Evolutionary conservation across 2,329 filamentous ascomycete species (phyloP), one percentile per base, ranked within the genome.

Genomic region (Ophiostoma quercus): DNA sequence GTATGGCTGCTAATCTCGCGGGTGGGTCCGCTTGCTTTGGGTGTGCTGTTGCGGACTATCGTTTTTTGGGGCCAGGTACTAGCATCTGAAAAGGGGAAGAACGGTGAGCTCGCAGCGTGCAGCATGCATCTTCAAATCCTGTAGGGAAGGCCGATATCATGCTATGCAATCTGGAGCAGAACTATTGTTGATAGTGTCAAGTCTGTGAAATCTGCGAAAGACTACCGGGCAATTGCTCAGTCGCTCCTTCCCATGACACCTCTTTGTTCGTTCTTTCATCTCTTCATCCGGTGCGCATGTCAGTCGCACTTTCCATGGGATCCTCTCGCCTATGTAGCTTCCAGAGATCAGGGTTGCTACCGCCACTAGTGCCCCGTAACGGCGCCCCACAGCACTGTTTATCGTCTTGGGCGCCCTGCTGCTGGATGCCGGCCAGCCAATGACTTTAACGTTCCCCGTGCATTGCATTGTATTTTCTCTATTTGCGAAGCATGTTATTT

Each of bases 341-440:
- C 65, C 54, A 47, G 3, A 67, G 51, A 63, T 37, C 68, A 67
- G 69, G 65, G 54, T 60, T 63, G 54, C 34, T 70, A 70, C 69
- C 66, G 69, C 25, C 29, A 37, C 37, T 43, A 62, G 29, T 65
- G 69, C 69, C 68, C 69, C 69, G 69, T 70, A 70, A 67, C 69
- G 66, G 69, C 14, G 65, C 69, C 65, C 68, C 54, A 41, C 68
- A 32, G 12, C 57, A 62, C 57, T 34, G 57, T 62, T 62, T 67
- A 69, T 66, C 68, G 68, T 62, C 41, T 43, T 66, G 43, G 29
- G 54, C 37, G 68, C 65, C 65, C 65, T 67, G 39, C 51, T 67
- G 63, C 51, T 69, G 68, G 63, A 51, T 51, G 25, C 19, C 43
- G 43, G 62, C 32, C 34, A 63, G 34, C 43, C 32, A 54, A 47